Evolutionary conservation across 1,284 basidiomycete species (phyloP).

Genomic region (Coniferiporia weirii): DNA sequence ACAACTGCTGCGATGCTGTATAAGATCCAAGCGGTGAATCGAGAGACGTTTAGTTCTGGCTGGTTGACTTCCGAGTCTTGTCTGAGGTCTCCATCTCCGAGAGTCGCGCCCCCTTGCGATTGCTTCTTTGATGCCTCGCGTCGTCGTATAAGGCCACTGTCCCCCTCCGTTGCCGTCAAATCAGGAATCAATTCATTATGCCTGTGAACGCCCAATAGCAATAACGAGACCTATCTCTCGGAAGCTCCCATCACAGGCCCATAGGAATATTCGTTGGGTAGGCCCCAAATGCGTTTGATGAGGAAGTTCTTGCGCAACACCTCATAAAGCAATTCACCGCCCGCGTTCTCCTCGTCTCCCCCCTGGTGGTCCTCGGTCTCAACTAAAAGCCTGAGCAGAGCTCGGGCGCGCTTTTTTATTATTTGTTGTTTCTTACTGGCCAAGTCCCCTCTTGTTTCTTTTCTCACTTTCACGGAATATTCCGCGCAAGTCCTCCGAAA

Average conservation of each 20-base stretch:
- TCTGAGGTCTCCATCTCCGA: too few species aligned
- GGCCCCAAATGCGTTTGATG: not conserved
- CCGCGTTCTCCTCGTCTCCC: not conserved
- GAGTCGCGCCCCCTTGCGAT: not conserved
- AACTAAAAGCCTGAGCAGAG: conserved; percentile 1
- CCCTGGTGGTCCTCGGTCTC: not conserved
- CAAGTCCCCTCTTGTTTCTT: not conserved
- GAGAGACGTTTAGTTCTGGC: too few species aligned
- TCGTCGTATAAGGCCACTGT: not conserved
- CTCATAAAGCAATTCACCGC: not conserved
- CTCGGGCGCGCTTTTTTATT: not conserved
- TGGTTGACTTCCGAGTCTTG: too few species aligned
- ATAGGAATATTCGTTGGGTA: not conserved
- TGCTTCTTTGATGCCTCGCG: not conserved
- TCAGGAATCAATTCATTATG: not conserved
- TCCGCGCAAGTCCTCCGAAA: not conserved
- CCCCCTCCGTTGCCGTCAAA: not conserved
- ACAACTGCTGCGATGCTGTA: too few species aligned
- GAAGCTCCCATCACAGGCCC: not conserved
- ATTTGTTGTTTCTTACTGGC: not conserved
- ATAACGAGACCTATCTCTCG: not conserved
- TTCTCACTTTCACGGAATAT: not conserved
- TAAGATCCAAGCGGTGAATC: too few species aligned
- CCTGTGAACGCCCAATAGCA: not conserved
- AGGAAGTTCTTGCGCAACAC: too few species aligned